Percentiles rank a stretch among this genome's conserved stretches.
These are phyloP conservation scores for Sonneratia caseolaris DNA, from an alignment of 345 rosid genomes.

Conservation along the genomic window DNA sequence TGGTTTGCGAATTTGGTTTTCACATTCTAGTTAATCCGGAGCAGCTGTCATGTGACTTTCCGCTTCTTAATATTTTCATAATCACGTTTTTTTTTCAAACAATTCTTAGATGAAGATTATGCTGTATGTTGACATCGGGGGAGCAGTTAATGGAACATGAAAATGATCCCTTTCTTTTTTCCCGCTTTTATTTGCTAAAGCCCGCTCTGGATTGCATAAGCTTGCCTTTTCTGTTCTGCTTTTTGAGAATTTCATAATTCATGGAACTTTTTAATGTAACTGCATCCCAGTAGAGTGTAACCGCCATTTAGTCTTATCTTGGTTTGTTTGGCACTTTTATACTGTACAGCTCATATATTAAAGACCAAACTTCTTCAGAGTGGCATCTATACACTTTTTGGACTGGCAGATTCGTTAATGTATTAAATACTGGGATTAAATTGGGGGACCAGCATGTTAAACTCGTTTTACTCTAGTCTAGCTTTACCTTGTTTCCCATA, in stretches of 20 bases:
- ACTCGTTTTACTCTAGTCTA: background rate
- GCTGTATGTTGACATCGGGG: background rate
- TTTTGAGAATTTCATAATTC: background rate
- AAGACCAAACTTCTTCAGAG: background rate
- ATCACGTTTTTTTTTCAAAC: background rate
- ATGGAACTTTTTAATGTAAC: background rate
- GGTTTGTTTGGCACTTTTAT: background rate
- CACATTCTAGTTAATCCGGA: background rate
- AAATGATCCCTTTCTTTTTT: background rate
- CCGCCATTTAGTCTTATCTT: background rate
- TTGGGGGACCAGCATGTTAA: conserved; percentile 5
- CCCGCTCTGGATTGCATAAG: background rate
- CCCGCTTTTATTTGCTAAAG: background rate
- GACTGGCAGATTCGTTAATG: conserved; percentile 3
- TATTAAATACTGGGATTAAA: background rate
- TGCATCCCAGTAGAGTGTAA: background rate
- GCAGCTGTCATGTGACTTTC: background rate
- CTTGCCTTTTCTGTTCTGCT: background rate
- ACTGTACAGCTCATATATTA: background rate
- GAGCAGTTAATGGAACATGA: background rate
- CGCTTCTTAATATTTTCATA: background rate
- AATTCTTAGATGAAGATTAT: background rate
- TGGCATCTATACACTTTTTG: background rate
- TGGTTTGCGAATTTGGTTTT: background rate
- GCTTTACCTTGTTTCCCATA: conserved; percentile 7